Conservation (phyloP, 1,284 basidiomycete genomes). For the Baeospora myosura region DNA sequence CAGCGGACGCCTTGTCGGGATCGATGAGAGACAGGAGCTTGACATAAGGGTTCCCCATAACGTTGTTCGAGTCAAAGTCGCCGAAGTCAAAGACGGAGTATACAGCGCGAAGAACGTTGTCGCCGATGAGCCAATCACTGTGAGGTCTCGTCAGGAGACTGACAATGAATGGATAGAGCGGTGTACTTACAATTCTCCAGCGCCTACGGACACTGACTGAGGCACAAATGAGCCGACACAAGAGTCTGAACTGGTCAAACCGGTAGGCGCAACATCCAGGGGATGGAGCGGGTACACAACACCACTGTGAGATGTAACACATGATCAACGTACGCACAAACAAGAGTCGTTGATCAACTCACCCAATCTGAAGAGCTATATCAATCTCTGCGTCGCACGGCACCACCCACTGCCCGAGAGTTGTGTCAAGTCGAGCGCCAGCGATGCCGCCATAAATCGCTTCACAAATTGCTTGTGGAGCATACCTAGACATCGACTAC, state of each 20-base stretch:
- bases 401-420: slow-evolving; percentile 53
- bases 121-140: slow-evolving; percentile 77
- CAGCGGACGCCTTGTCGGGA: slow-evolving; percentile 57
- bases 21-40: slow-evolving; percentile 63
- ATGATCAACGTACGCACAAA: slow-evolving; percentile 11
- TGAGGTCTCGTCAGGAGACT: slow-evolving; percentile 9
- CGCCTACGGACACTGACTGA: slow-evolving; percentile 43
- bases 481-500: slow-evolving; percentile 42
- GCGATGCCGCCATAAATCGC: slow-evolving; percentile 58
- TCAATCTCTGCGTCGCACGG: slow-evolving; percentile 68
- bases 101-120: slow-evolving; percentile 74
- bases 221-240: slow-evolving; percentile 74
- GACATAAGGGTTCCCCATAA: slow-evolving; percentile 69
- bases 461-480: slow-evolving; percentile 49
- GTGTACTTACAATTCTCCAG: slow-evolving; percentile 51
- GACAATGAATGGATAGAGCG: slow-evolving; percentile 4
- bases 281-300: slow-evolving; percentile 69
- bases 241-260: slow-evolving; percentile 32
- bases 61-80: slow-evolving; percentile 55
- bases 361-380: slow-evolving; percentile 71
- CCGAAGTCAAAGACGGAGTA: slow-evolving; percentile 86
- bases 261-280: slow-evolving; percentile 54
- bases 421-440: slow-evolving; percentile 48
- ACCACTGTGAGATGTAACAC: slow-evolving; percentile 33
- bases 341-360: slow-evolving; percentile 20